Evolutionary conservation across 805 yeast species (phyloP), one percentile per base, ranked within the genome.

Genomic region (Metschnikowia chrysomelidarum): DNA sequence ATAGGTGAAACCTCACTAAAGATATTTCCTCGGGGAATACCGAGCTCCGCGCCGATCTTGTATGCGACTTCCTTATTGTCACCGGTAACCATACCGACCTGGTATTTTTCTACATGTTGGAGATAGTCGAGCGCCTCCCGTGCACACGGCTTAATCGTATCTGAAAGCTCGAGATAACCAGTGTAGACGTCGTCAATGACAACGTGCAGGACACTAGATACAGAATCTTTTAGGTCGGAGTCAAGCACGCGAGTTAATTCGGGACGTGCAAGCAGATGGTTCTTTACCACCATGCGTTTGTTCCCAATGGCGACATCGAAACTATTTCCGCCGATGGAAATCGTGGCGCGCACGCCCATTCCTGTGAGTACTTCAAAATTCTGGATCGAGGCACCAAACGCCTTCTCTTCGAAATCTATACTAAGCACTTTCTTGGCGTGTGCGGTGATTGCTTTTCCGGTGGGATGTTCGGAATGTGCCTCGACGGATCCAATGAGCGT

Each of bases 11-110:
- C 78, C 41, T 80, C 87, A 30, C 91, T 80, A 67, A 77, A 84
- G 3, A 86, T 78, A 50, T 82, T 78, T 3, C 69, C 63, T 9
- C 59, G 51, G 0, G 81, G 75, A 17, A 93, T 81, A 1, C 87
- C 91, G 21, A 87, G 73, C 32, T 74, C 71, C 7, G 54, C 48
- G 0, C 93, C 96, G 27, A 87, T 76, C 35, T 69, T 67, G 24
- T 59, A 54, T 0, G 96, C 93, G 2, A 84, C 77, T 16, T 62
- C 62, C 5, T 54, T 56, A 38, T 79, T 76, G 57, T 93, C 99
- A 24, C 99, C 99, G 2, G 96, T 87, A 2, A 93, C 85, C 77
- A 93, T 78, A 6, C 87, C 95, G 8, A 88, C 80, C 7, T 71
- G 65, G 46, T 77, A 75, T 0, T 82, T 81, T 28, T 66, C 61